Evolutionary conservation across 768 basidiomycete species (phyloP), one percentile per base, ranked within the genome.

Genomic region (Dacryopinax spathularia): DNA sequence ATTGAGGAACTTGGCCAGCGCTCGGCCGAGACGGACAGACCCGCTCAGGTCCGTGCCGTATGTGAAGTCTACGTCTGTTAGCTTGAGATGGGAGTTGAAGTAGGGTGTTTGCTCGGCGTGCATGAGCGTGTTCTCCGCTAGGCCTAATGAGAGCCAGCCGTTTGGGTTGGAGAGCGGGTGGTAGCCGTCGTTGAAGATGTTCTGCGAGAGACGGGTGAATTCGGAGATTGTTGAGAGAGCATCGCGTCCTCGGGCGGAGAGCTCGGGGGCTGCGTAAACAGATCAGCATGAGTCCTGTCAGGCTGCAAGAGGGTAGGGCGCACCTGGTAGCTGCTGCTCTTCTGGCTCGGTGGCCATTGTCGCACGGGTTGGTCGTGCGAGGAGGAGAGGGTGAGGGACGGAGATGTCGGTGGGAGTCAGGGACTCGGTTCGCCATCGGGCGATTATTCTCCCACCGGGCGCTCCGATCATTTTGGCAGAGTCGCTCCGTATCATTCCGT

Each of bases 101-200:
- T 56, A 56, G 25, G 3, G 25, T 15, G 29, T 29, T 29, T 56
- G 48, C 48, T 56, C 48, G 15, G 25, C 48, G 25, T 56, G 48
- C 48, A 56, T 56, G 48, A 56, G 48, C 25, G 48, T 56, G 29
- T 56, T 56, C 48, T 56, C 48, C 6, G 48, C 48, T 29, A 56
- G 48, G 48, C 48, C 48, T 3, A 56, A 29, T 2, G 48, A 56
- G 48, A 56, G 48, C 48, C 48, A 56, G 25, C 48, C 48, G 29
- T 56, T 29, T 15, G 48, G 48, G 48, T 56, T 56, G 13, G 48
- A 27, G 25, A 5, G 5, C 3, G 48, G 48, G 48, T 56, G 48
- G 48, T 56, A 56, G 48, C 25, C 48, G 25, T 56, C 48, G 48
- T 56, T 56, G 48, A 56, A 56, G 3, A 56, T 56, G 29, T 56